Base-by-base conservation (phyloP, 345 rosid genomes). In the Iberis pinnata region DNA sequence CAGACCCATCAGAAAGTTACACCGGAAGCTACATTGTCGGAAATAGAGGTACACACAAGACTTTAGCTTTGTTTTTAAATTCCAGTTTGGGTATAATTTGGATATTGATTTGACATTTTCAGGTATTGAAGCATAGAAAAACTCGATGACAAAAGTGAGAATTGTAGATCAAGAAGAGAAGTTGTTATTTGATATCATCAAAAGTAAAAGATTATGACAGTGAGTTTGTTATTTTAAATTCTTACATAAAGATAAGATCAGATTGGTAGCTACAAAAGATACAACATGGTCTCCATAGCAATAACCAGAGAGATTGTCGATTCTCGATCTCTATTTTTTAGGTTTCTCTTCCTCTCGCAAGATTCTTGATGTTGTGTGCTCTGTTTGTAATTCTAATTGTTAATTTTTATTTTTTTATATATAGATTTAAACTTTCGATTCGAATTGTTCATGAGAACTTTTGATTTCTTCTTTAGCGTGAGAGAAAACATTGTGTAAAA, bases 1-100 rank as follows among this genome's bases (percentile, higher is more conserved):
- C 95, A 47, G 89, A 78, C 61, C 79, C 75, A 41, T 49, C 89
- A 2, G 96, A 79, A 64, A 81, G 72, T 69, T 90, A 75, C 65
- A 63, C 65, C 51, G 89, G 95, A 61, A 81, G 72, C 64, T 83
- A 86, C 74, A 75, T 55, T 70, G 81, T 72, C 70, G 66, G 83
- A 46, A 81, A 70, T 78, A 86, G 97, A 86, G 97, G 95, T 89
- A 79, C 9, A 32, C 5, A 43, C 46, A 5, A 53, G 31, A 29
- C 8, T 29, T 29, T 7, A 29, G 8, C 33, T 29, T 22, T 22
- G 25, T 22, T 22, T 22, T 22, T 22, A 3, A 22, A 2, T 22
- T 22, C 25, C 25, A 22, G 25, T 22, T 22, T 2, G n/a, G n/a
- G 25, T 6, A 2, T 22, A 2, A 22, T 2, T 22, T 22, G 25